A percentile compares a stretch with the other conserved stretches of the same genome.
These are phyloP conservation scores for Psilocybe subaeruginosa DNA, from an alignment of 768 basidiomycete species.

Conservation along the genomic window DNA sequence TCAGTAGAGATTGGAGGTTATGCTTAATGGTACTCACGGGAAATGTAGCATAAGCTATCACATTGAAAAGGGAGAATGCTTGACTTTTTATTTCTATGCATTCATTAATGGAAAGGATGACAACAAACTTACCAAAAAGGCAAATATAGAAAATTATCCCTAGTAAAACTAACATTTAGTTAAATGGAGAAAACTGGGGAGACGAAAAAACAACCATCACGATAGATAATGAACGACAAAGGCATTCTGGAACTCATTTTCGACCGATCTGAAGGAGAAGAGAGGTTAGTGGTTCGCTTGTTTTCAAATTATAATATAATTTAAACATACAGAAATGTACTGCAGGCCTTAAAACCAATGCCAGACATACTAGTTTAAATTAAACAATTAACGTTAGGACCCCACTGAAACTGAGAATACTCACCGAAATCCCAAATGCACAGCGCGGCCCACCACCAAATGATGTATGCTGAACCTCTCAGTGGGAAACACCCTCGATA, in stretches of 20 bases:
- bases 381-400: not conserved
- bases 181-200: no score
- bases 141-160: not conserved
- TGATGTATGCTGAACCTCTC: not conserved
- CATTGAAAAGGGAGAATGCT: not conserved
- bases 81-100: not conserved
- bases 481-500: not conserved
- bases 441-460: not conserved
- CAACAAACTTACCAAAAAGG: not conserved
- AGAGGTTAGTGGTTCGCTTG: not conserved
- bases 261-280: not conserved
- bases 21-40: not conserved
- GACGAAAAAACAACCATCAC: not conserved
- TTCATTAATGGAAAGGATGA: not conserved
- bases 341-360: not conserved
- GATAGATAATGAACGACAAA: not conserved
- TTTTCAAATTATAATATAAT: not conserved
- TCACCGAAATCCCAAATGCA: not conserved
- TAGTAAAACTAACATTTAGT: not conserved
- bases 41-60: not conserved
- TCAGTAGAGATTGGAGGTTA: not conserved
- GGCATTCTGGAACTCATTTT: not conserved
- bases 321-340: not conserved
- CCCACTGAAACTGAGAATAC: not conserved
- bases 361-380: not conserved